phyloP scores from a whole-genome alignment of 345 rosid genomes.

The Pistacia atlantica region DNA sequence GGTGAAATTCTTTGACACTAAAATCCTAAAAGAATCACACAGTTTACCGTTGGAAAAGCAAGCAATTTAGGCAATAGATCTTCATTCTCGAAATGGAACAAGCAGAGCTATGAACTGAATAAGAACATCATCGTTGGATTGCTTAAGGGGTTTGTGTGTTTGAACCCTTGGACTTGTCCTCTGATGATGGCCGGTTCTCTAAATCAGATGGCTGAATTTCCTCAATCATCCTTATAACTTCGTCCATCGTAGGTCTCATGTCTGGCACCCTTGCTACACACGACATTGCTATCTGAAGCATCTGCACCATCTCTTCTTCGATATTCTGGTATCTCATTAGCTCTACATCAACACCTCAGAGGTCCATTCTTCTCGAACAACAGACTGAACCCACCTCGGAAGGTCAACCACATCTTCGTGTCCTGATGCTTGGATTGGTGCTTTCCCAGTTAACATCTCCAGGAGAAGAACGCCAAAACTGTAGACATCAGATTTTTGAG shows the following conservation, averaged over 20 bases:
- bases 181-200: conserved; percentile 55
- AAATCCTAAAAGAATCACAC: conserved; percentile 24
- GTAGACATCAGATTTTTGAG: conserved; percentile 74
- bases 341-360: conserved; percentile 86
- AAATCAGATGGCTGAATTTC: conserved; percentile 66
- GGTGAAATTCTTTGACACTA: conserved; percentile 7
- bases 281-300: conserved; percentile 91
- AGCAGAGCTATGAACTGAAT: background rate
- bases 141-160: conserved; percentile 26
- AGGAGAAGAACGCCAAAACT: conserved; percentile 86
- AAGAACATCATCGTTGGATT: background rate
- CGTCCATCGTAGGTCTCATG: conserved; percentile 71
- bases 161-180: conserved; percentile 34
- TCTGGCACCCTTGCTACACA: conserved; percentile 76
- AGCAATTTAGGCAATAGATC: background rate
- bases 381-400: conserved; percentile 90
- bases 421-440: conserved; percentile 60
- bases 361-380: conserved; percentile 92
- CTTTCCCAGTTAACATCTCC: conserved; percentile 87
- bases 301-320: conserved; percentile 93
- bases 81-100: conserved; percentile 8
- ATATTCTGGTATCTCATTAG: conserved; percentile 62
- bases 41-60: background rate
- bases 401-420: conserved; percentile 72
- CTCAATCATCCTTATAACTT: conserved; percentile 78